Evolutionary conservation across 2,329 filamentous ascomycete species (phyloP), one percentile per base, ranked within the genome.

Genomic region (Thermothelomyces thermophilus): DNA sequence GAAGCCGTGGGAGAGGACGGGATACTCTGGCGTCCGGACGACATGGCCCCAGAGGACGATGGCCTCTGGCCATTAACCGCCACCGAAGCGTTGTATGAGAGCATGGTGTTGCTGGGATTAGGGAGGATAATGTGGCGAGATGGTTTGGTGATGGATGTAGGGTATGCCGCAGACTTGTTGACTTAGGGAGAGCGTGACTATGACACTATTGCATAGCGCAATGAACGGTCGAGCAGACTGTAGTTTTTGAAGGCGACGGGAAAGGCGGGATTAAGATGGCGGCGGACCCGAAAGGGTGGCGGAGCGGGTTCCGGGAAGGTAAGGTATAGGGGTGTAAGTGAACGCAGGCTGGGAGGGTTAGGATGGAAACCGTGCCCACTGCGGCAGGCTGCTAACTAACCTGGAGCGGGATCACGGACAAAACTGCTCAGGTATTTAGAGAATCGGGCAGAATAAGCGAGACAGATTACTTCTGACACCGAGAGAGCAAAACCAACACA

Each of bases 21-120:
- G 39, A 64, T 59, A 41, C 51, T 62, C 48, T 60, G 58, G 47
- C 57, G 56, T 16, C 41, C 48, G 40, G 57, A 51, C 2, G 64
- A 58, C 30, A 66, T 58, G 41, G 52, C 56, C 35, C 58, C 54
- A 4, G 63, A 50, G 14, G 65, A 60, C 3, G 59, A 52, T 22
- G 64, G 58, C 39, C 60, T 51, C 43, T 67, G 64, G 51, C 71
- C 71, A 55, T 72, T 70, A 51, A 75, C 60, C 53, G 73, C 61
- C 55, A 73, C 62, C 36, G 72, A 67, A 37, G 68, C 62, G 56
- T 78, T 72, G 65, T 73, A 75, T 44, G 75, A 75, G 48, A 79
- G 66, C 75, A 79, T 79, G 44, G 55, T 64, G 49, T 48, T 24
- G 41, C n/a, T 13, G 48, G 17, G 30, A 16, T 17, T 11, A 28